Evolutionary conservation across 345 rosid species (phyloP), one percentile per base, ranked within the genome.

Genomic region (Brassica nigra): DNA sequence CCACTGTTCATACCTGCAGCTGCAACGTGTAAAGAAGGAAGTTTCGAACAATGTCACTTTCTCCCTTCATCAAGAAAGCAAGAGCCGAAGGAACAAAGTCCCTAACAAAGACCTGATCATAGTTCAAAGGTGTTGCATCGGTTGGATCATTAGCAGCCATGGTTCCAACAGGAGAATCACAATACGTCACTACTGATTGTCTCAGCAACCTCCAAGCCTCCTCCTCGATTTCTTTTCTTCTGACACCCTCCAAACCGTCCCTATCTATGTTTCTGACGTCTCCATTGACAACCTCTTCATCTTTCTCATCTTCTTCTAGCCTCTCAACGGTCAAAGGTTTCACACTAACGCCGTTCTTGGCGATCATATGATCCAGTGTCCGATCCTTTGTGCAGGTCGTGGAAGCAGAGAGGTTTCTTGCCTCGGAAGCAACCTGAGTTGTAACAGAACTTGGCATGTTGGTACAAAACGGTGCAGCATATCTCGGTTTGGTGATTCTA

Each of bases 1-100:
- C 33, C 33, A 30, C 33, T 2, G 5, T 33, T 33, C 54, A 63
- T 71, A 92, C 99, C 99, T 95, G 99, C 84, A 95, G 81, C 73
- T 93, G 96, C 90, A 95, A 79, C 36, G 93, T 93, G 68, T 95
- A 96, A 64, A 95, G 99, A 73, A 95, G 90, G 81, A 95, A 95
- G 83, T 93, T 91, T 82, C 90, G 89, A 73, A 95, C 96, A 70
- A 95, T 93, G 54, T 90, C 96, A 54, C 90, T 84, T 81, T 95
- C 98, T 61, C 99, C 99, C 78, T 75, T 93, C 39, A 95, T 86
- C 86, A 95, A 67, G 83, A 91, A 95, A 14, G 98, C 99, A 27
- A 95, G 79, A 68, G 93, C 98, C 0, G 98, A 91, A 31, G 99
- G 99, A 72, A 93, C 87, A 55, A 95, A 93, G 80, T 95, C 99